A percentile compares a stretch with the other conserved stretches of the same genome.
phyloP scores from a whole-genome alignment of 139 green algal genomes.

The Nannochloris sp. region DNA sequence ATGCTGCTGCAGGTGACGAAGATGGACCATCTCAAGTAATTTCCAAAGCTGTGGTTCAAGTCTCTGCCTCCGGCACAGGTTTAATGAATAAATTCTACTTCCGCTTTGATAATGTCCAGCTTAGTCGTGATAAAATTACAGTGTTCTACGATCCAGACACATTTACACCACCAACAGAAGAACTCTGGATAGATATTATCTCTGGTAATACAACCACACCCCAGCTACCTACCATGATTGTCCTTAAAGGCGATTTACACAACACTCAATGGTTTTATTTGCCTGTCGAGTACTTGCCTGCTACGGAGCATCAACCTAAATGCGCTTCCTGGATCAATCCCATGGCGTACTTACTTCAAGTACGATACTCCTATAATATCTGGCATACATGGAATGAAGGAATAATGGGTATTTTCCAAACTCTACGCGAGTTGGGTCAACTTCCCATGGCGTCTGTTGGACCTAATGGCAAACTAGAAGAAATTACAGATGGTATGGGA shows the following conservation, averaged over 20 bases:
- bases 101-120: slow-evolving; percentile 5
- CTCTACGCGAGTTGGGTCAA: slow-evolving; percentile 24
- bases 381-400: slow-evolving; percentile 19
- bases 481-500: slow-evolving; percentile 3
- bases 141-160: not conserved
- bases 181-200: slow-evolving; percentile 30
- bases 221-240: slow-evolving; percentile 21
- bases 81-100: slow-evolving; percentile 11
- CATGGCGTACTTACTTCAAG: slow-evolving; percentile 26
- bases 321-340: slow-evolving; percentile 17
- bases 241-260: slow-evolving; percentile 31
- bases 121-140: not conserved
- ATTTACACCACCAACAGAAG: slow-evolving; percentile 11
- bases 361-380: slow-evolving; percentile 38
- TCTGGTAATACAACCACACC: slow-evolving; percentile 25
- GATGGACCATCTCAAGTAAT: not conserved
- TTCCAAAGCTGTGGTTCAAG: not conserved
- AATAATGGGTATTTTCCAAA: slow-evolving; percentile 24
- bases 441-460: slow-evolving; percentile 27
- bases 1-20: not conserved
- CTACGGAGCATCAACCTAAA: not conserved
- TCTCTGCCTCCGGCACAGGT: not conserved
- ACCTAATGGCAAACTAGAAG: slow-evolving; percentile 8
- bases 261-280: slow-evolving; percentile 19
- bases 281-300: slow-evolving; percentile 15